Evolutionary conservation across 2,329 filamentous ascomycete species (phyloP), one percentile per base, ranked within the genome.

Genomic region (Samsoniella hepiali): DNA sequence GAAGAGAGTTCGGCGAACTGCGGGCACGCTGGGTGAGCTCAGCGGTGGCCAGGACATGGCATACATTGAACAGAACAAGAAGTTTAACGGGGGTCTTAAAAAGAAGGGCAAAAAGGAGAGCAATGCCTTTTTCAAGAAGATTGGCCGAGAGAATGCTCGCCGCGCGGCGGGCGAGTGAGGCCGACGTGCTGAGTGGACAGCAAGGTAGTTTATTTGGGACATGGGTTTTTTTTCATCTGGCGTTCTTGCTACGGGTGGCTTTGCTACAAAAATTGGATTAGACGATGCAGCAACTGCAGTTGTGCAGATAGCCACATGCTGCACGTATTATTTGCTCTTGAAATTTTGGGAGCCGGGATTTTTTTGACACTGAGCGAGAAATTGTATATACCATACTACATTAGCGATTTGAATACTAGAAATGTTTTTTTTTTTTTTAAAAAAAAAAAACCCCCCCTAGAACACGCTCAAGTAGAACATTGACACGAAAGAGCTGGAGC

Each of bases 11-110:
- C 86, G 88, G 67, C 85, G 95, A 65, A 96, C 90, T 34, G 95
- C 93, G 1, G 94, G 93, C 31, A 92, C 88, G 13, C 81, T 99
- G 62, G 89, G 88, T 58, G 93, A 96, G 69, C 82, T 97, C 63
- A 92, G 91, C 62, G 95, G 95, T 63, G 95, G 93, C 0, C 91
- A 96, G 73, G 91, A 96, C 73, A 98, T 99, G 95, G 93, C 94
- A n/a, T 98, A 94, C 74, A 87, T 92, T 63, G 91, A 94, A 75
- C 88, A 91, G 76, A 92, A 91, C 75, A 89, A 88, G 79, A 87
- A 83, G 69, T 82, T 83, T 67, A 91, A 91, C 71, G 73, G 75
- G 56, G 64, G 71, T 2, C 63, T 76, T 22, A 78, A 74, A 67
- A 76, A 76, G 68, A 75, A 74, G 68, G 68, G 66, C 45, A 78